Evolutionary conservation across 2,329 filamentous ascomycete genomes (phyloP).

Genomic region (Keithomyces neogunnii): DNA sequence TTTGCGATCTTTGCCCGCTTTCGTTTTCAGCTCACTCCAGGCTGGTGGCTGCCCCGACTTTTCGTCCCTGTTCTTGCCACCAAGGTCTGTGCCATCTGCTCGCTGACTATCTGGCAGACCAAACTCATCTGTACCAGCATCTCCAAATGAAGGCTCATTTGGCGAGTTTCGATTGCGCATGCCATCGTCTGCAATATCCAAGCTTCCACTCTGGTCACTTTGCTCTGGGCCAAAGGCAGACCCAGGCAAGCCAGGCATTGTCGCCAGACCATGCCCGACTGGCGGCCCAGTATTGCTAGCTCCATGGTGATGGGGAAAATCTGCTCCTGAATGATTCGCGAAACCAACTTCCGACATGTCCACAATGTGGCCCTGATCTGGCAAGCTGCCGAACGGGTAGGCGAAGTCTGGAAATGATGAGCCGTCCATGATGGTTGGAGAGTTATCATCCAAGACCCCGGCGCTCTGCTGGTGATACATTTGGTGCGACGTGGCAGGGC

Average conservation of each 20-base stretch:
- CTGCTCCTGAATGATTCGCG: conserved; percentile 20
- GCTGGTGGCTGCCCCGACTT: conserved; percentile 52
- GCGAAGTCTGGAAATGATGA: conserved; percentile 44
- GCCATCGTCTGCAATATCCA: conserved; percentile 37
- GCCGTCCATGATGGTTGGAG: conserved; percentile 30
- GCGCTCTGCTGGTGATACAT: conserved; percentile 14
- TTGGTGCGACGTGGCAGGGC: conserved; percentile 13
- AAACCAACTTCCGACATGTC: conserved; percentile 24
- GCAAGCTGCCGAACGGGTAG: conserved; percentile 36
- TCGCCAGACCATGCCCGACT: conserved; percentile 10
- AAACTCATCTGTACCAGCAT: conserved; percentile 50
- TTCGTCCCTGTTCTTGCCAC: conserved; percentile 45
- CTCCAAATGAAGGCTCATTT: conserved; percentile 40
- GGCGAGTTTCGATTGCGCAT: conserved; percentile 35
- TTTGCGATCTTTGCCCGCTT: conserved; percentile 93
- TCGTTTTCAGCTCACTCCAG: conserved; percentile 81
- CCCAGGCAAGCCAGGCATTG: conserved; percentile 11
- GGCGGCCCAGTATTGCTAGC: conserved; percentile 10
- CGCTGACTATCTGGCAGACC: conserved; percentile 37
- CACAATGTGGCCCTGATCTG: conserved; percentile 19
- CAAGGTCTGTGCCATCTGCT: conserved; percentile 45
- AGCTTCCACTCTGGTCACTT: conserved; percentile 17
- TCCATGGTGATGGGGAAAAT: conserved; percentile 25
- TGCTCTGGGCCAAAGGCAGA: conserved; percentile 15
- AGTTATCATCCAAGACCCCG: conserved; percentile 13